A percentile compares a stretch with the other conserved stretches of the same genome.
Conservation (phyloP, 1,284 basidiomycete genomes). For the Melampsora americana region DNA sequence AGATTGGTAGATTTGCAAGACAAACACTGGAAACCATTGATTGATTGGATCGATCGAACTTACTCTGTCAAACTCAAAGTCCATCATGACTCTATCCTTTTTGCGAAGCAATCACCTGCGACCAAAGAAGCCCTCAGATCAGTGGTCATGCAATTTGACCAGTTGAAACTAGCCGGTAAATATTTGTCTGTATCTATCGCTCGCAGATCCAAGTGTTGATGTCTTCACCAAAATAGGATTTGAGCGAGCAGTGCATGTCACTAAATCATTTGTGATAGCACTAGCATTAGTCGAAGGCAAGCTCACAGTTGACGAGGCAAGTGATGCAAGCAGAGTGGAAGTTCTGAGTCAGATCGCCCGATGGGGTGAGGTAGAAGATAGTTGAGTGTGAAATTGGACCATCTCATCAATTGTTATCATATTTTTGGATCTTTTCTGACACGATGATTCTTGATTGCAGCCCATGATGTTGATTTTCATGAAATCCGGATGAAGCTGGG, state of each 20-base stretch:
- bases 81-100: slow-evolving; percentile 63
- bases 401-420: not conserved
- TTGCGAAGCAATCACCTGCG: slow-evolving; percentile 66
- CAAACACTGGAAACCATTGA: slow-evolving; percentile 83
- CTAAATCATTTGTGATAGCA: slow-evolving; percentile 86
- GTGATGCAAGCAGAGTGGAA: slow-evolving; percentile 82
- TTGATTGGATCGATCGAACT: slow-evolving; percentile 70
- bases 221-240: slow-evolving; percentile 62
- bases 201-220: slow-evolving; percentile 51
- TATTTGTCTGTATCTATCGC: slow-evolving; percentile 50
- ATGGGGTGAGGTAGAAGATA: slow-evolving; percentile 99
- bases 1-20: slow-evolving; percentile 74
- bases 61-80: slow-evolving; percentile 68
- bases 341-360: slow-evolving; percentile 89
- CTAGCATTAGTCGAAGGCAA: slow-evolving; percentile 75
- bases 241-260: slow-evolving; percentile 82
- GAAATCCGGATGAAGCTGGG: slow-evolving; percentile 42
- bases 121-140: slow-evolving; percentile 64
- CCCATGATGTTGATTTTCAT: slow-evolving; percentile 42
- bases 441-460: not conserved
- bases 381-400: slow-evolving; percentile 57
- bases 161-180: slow-evolving; percentile 73
- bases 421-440: not conserved
- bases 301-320: slow-evolving; percentile 77
- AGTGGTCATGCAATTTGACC: slow-evolving; percentile 65